These are phyloP conservation scores for Monilinia laxa DNA, from an alignment of 2,329 filamentous ascomycete genomes.

Conservation along the genomic window DNA sequence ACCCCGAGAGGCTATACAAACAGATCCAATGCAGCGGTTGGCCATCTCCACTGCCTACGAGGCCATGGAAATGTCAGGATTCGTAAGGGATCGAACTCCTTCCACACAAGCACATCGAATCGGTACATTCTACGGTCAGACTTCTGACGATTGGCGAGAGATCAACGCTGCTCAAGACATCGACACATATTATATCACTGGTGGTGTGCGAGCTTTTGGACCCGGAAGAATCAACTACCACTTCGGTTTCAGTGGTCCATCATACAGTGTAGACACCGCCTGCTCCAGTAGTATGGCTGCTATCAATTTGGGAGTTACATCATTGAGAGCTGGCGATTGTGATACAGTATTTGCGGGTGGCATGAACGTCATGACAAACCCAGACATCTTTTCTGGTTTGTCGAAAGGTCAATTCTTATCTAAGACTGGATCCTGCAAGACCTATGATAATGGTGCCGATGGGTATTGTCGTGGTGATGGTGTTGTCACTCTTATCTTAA, in stretches of 20 bases:
- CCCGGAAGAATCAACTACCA: constrained; percentile 42
- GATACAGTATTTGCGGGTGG: constrained; percentile 45
- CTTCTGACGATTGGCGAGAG: constrained; percentile 30
- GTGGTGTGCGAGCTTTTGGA: constrained; percentile 35
- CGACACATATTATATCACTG: constrained; percentile 36
- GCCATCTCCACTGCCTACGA: constrained; percentile 76
- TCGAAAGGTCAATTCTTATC: constrained; percentile 47
- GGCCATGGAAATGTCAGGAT: constrained; percentile 40
- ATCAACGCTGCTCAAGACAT: constrained; percentile 32
- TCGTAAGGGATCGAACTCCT: constrained; percentile 28
- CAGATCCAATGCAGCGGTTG: constrained; percentile 75
- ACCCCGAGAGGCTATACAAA: constrained; percentile 73
- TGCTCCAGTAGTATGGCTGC: constrained; percentile 57
- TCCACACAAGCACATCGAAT: constrained; percentile 45
- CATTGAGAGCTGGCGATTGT: constrained; percentile 48
- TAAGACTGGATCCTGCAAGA: constrained; percentile 44
- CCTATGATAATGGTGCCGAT: constrained; percentile 28
- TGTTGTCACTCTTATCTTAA: constrained; percentile 56
- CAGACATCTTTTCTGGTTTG: constrained; percentile 29
- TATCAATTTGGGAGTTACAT: constrained; percentile 54
- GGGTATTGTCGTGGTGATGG: constrained; percentile 37
- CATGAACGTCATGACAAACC: constrained; percentile 40
- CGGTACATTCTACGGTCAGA: constrained; percentile 30
- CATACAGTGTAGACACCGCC: constrained; percentile 58
- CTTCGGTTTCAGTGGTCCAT: constrained; percentile 48